Evolutionary conservation across 2,329 filamentous ascomycete species (phyloP), one percentile per base, ranked within the genome.

Genomic region (Trichophyton schoenleinii): DNA sequence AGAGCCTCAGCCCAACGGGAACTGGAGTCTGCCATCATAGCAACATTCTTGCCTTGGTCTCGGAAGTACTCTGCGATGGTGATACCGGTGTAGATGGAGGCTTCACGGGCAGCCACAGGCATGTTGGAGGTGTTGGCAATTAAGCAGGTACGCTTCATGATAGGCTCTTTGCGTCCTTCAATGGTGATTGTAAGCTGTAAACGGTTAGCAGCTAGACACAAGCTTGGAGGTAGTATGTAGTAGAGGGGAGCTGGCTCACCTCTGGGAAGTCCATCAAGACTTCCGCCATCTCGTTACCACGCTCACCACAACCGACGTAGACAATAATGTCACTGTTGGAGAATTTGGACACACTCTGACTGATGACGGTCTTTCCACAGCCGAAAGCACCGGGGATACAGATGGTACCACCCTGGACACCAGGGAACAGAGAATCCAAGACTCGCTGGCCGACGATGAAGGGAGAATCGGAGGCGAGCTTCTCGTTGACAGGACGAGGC

Each of bases 81-180:
- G 66, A 96, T 96, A 72, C 85, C 94, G 2, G 94, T 99, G 78
- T 99, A 99, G 73, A 99, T 99, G 66, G 94, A 99, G 62, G 94
- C 94, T 77, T 99, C 94, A 79, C 94, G 90, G 64, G 94, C 94
- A 66, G 94, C 94, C 71, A 99, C 94, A 64, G 94, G 94, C 94
- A 99, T 99, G 82, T 99, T 99, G 70, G 94, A 99, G 49, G 94
- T 99, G 79, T 99, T 99, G 75, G 94, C 94, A 72, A 99, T 97
- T 64, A 99, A 83, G 22, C 91, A 95, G 15, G 94, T 99, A 75
- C 94, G 92, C 85, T 99, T 99, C 94, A 99, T 99, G 80, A 99
- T 99, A 68, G 92, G 91, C 75, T 99, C 94, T 78, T 92, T 87
- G 72, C 92, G 90, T 69, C 94, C 94, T 49, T 96, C 87, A 68